Evolutionary conservation across 2,329 filamentous ascomycete species (phyloP), one percentile per base, ranked within the genome.

Genomic region (Colletotrichum agaves): DNA sequence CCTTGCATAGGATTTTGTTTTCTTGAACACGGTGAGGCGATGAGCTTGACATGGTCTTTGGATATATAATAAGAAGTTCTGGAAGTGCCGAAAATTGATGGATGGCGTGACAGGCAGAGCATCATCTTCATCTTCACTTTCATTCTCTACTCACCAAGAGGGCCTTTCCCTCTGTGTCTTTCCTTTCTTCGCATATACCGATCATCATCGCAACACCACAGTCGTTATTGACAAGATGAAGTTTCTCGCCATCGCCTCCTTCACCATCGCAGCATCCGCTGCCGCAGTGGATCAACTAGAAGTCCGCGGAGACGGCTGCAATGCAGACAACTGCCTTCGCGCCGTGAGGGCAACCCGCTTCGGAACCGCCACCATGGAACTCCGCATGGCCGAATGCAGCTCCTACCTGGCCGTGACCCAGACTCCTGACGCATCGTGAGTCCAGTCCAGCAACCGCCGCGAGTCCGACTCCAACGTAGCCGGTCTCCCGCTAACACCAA

Each of bases 271-370:
- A 41, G 79, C 76, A 66, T 70, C 78, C 46, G 79, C 78, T 50
- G 72, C 73, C 71, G 72, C 75, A 37, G 63, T 81, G 33, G 75
- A 78, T 50, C 69, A 31, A 3, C 37, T 67, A 17, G 37, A 43
- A 76, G 59, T 35, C 10, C 59, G 58, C 12, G 43, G 21, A 5
- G 21, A 12, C 58, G 71, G 69, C 53, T 82, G 79, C 73, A 72
- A 75, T 59, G 80, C 77, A 70, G 79, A 84, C 76, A 83, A 83
- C 77, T 84, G 81, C 75, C 80, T 80, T 73, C 79, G 80, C 35
- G 78, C 80, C 65, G 77, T 84, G 55, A 82, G 81, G 23, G 81
- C 81, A 59, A 82, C 80, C 44, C 76, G 78, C 12, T 71, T 69
- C 31, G 78, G 79, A 76, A 68, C 61, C 3, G 65, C 65, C 1